phyloP scores from a whole-genome alignment of 148 eudicot species.

The Rheum nobile region DNA sequence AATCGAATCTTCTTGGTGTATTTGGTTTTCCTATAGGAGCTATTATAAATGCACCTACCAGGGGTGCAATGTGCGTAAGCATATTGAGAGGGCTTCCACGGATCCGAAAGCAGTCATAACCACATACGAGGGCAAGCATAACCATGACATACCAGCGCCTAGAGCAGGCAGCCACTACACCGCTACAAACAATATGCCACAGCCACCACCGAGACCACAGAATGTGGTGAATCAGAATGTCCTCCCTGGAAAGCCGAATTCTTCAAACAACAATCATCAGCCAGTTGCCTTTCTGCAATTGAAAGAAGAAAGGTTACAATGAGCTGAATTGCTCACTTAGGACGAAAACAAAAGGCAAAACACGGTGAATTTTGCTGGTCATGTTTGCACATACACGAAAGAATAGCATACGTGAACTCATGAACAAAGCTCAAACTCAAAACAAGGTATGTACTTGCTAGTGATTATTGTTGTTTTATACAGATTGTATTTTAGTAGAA shows the following conservation, averaged over 20 bases:
- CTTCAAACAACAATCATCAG: slow-evolving; percentile 32
- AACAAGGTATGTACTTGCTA: slow-evolving; percentile 6
- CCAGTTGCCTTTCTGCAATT: slow-evolving; percentile 39
- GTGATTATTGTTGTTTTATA: slow-evolving; percentile 14
- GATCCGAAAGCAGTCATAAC: slow-evolving; percentile 84
- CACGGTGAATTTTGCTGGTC: slow-evolving; percentile 10
- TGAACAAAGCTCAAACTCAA: slow-evolving; percentile 12
- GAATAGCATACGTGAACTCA: background rate
- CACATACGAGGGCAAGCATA: slow-evolving; percentile 84
- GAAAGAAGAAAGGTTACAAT: slow-evolving; percentile 59
- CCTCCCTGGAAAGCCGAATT: slow-evolving; percentile 18
- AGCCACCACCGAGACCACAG: slow-evolving; percentile 28
- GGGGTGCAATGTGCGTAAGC: slow-evolving; percentile 88
- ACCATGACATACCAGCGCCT: slow-evolving; percentile 74
- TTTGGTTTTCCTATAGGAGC: slow-evolving; percentile 43
- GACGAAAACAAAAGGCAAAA: too few relatives aligned
- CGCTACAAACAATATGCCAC: slow-evolving; percentile 24
- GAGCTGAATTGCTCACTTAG: slow-evolving; percentile 11
- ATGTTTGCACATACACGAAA: slow-evolving; percentile 2
- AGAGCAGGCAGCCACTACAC: slow-evolving; percentile 70
- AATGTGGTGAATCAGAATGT: slow-evolving; percentile 20
- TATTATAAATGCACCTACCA: slow-evolving; percentile 73
- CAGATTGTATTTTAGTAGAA: background rate
- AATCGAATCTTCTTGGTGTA: slow-evolving; percentile 2
- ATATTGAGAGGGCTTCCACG: slow-evolving; percentile 70